A percentile compares a stretch with the other conserved stretches of the same genome.
Conservation (phyloP, 2,329 filamentous ascomycete genomes). For the Arthrinium puccinioides region DNA sequence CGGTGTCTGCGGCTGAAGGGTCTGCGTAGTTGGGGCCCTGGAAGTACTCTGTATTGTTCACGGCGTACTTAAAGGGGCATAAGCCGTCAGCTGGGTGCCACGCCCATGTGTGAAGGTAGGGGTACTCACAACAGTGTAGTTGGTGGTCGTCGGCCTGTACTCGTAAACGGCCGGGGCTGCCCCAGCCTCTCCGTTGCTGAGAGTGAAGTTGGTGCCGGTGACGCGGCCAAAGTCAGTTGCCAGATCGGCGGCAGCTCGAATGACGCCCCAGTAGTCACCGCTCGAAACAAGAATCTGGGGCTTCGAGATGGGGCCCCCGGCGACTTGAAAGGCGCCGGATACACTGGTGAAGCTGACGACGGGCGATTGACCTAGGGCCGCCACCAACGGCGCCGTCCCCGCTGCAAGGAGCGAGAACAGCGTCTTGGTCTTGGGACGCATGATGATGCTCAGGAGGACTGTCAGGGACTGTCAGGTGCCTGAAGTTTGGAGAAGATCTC, state of each 20-base stretch:
- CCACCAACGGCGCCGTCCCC: conserved; percentile 5
- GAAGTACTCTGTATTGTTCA: conserved; percentile 33
- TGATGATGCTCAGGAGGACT: no score
- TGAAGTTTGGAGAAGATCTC: no score
- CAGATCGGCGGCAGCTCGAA: conserved; percentile 60
- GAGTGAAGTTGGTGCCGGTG: conserved; percentile 56
- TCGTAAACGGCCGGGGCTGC: conserved; percentile 30
- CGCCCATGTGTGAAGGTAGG: neutral
- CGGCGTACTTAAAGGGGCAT: conserved; percentile 29
- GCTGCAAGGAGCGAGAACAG: conserved; percentile 4
- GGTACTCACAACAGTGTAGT: conserved; percentile 37
- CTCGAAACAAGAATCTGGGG: conserved; percentile 43
- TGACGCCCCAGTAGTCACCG: conserved; percentile 60
- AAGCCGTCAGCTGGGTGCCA: neutral
- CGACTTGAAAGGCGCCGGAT: conserved; percentile 15
- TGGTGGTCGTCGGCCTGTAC: conserved; percentile 35
- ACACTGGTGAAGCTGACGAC: conserved; percentile 18
- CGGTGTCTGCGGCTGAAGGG: conserved; percentile 35
- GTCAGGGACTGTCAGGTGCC: no score
- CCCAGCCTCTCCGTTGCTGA: conserved; percentile 38
- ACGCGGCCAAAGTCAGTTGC: conserved; percentile 64
- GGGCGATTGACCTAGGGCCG: conserved; percentile 19
- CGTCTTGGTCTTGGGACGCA: neutral
- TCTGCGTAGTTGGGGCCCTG: conserved; percentile 36
- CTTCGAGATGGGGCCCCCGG: conserved; percentile 15